phyloP scores from a whole-genome alignment of 2,329 filamentous ascomycete genomes.

The Whalleya microplaca region DNA sequence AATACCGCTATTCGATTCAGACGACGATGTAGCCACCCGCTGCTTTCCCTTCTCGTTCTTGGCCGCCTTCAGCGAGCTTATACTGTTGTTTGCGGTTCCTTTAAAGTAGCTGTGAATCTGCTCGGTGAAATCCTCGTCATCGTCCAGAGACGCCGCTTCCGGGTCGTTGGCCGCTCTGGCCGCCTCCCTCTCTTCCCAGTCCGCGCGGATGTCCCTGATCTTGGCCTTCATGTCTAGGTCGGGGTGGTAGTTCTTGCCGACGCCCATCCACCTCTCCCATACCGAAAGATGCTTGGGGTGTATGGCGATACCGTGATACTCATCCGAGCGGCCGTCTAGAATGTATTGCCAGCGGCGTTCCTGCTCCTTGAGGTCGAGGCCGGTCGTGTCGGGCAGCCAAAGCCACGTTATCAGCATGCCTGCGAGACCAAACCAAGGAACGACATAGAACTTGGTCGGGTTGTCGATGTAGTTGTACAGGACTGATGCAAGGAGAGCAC shows the following conservation, averaged over 20 bases:
- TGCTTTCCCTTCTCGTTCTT: slow-evolving; percentile 31
- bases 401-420: slow-evolving; percentile 82
- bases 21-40: slow-evolving; percentile 5
- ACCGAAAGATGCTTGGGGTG: slow-evolving; percentile 86
- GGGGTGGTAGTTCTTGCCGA: slow-evolving; percentile 82
- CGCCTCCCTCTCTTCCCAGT: slow-evolving; percentile 60
- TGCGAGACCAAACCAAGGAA: slow-evolving; percentile 88
- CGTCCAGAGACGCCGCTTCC: slow-evolving; percentile 41
- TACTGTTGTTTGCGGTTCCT: slow-evolving; percentile 19
- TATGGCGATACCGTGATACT: slow-evolving; percentile 93
- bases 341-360: slow-evolving; percentile 93
- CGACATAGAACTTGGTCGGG: slow-evolving; percentile 84
- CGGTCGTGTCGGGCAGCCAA: slow-evolving; percentile 96
- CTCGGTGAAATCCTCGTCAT: slow-evolving; percentile 55
- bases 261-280: slow-evolving; percentile 82
- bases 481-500: slow-evolving; percentile 83
- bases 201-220: slow-evolving; percentile 77
- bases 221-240: slow-evolving; percentile 81
- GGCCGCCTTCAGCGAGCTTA: slow-evolving; percentile 28
- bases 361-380: slow-evolving; percentile 95
- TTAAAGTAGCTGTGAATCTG: slow-evolving; percentile 60
- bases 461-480: slow-evolving; percentile 94
- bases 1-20: slow-evolving; percentile 7
- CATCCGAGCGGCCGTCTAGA: slow-evolving; percentile 71
- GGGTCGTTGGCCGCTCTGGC: slow-evolving; percentile 53